Base-by-base conservation (phyloP, 352 stramenopile genomes). In the Globisporangium iwayamae region DNA sequence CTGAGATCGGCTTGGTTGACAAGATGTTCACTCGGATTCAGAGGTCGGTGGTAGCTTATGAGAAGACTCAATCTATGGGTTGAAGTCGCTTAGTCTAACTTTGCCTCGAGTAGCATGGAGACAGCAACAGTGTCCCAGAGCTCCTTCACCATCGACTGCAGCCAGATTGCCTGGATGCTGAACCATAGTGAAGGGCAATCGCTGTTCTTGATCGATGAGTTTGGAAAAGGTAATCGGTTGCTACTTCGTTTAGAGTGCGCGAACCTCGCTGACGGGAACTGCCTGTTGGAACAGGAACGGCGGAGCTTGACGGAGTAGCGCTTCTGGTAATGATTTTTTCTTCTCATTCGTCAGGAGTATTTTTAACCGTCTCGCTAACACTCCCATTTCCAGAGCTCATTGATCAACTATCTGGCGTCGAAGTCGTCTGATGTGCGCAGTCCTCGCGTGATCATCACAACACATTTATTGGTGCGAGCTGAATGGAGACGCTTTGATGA, bases 91-190 rank as follows among this genome's bases (percentile, higher is more conserved):
- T 28, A 1, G 45, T 25, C n/a, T 56, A 11, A 48, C 30, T 45
- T 50, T 4, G 7, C 10, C 7, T 60, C 9, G 20, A 56, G 32
- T 36, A 93, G 87, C 62, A 78, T 94, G 68, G 87, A 96, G 67
- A 91, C 84, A 30, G 78, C 75, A 8, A 79, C 73, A 36, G 71
- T 91, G 14, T 86, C 81, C 2, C 85, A 94, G 50, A 94, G 85
- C 60, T 94, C 87, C 6, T 96, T 96, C 56, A 94, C 87, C 7
- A 94, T 96, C 39, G 87, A 96, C 67, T 94, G 84, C 69, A 90
- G 82, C 30, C 87, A 96, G 84, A 83, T 96, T 60, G 81, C 84
- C 2, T 82, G 82, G 69, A 96, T 96, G 87, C 67, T 96, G 0
- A 87, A 93, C 55, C 79, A 94, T 32, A 71, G 72, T 43, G 72